A percentile compares a stretch with the other conserved stretches of the same genome.
Conservation (phyloP, 2,329 filamentous ascomycete species). For the Fusarium devonianum region DNA sequence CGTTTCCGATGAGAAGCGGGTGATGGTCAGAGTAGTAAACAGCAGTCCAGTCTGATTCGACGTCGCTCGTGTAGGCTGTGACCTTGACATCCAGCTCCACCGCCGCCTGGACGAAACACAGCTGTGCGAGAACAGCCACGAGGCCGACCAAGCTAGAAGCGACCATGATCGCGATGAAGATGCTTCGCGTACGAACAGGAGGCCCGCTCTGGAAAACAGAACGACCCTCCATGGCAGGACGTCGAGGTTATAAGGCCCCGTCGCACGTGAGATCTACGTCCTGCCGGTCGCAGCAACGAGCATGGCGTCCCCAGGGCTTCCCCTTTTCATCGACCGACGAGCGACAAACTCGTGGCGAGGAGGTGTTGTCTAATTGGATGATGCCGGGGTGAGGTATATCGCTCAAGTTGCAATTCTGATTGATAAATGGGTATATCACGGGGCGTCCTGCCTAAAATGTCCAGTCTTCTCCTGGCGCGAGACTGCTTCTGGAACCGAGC, state of each 20-base stretch:
- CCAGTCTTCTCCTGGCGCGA: neutral
- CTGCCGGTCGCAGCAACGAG: neutral
- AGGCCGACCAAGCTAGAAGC: conserved; percentile 31
- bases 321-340: conserved; percentile 11
- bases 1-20: conserved; percentile 55
- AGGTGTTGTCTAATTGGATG: conserved; percentile 11
- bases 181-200: conserved; percentile 2
- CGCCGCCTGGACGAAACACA: conserved; percentile 24
- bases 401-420: neutral
- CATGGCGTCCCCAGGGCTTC: neutral
- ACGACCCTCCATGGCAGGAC: conserved; percentile 1
- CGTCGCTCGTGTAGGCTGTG: conserved; percentile 44
- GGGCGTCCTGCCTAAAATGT: conserved; percentile 18
- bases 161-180: conserved; percentile 30
- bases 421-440: conserved; percentile 3
- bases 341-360: conserved; percentile 9
- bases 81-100: conserved; percentile 42
- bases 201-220: neutral
- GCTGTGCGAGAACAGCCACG: conserved; percentile 27
- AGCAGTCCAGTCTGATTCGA: conserved; percentile 53
- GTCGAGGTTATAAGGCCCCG: conserved; percentile 15
- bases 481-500: conserved; percentile 17
- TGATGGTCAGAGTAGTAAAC: conserved; percentile 48
- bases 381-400: neutral
- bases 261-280: conserved; percentile 6